Percentiles rank a stretch among this genome's conserved stretches.
phyloP scores from a whole-genome alignment of 371 early-diverging fungal species.

The Mortierella polycephala region DNA sequence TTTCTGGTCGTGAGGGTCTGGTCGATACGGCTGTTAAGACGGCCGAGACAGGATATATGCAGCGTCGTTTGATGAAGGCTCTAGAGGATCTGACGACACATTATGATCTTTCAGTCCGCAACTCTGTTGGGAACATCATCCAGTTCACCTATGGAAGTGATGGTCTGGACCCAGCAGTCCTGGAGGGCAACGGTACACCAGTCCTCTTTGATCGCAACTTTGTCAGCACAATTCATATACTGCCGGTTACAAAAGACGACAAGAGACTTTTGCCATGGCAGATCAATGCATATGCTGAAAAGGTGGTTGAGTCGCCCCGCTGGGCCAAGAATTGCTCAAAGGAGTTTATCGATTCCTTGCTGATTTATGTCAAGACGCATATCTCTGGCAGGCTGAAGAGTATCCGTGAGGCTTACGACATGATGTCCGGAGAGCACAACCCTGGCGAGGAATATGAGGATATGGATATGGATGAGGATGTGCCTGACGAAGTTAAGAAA shows the following conservation, averaged over 20 bases:
- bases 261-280: conserved; percentile 76
- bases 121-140: conserved; percentile 91
- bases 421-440: conserved; percentile 66
- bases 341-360: conserved; percentile 71
- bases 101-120: conserved; percentile 97
- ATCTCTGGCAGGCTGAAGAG: conserved; percentile 64
- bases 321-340: conserved; percentile 74
- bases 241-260: conserved; percentile 44
- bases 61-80: conserved; percentile 98
- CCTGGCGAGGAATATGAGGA: conserved; percentile 74
- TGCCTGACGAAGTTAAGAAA: conserved; percentile 56
- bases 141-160: conserved; percentile 99
- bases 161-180: conserved; percentile 96
- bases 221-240: conserved; percentile 62
- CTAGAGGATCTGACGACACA: conserved; percentile 96
- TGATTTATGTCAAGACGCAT: conserved; percentile 63
- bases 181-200: conserved; percentile 94
- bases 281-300: conserved; percentile 67
- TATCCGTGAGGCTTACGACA: conserved; percentile 59
- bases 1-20: conserved; percentile 99
- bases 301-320: conserved; percentile 58
- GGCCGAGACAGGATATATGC: conserved; percentile 99
- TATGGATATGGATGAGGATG: conserved; percentile 70
- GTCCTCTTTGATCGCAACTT: conserved; percentile 91
- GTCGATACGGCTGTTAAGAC: conserved; percentile 99